phyloP scores from a whole-genome alignment of 1,139 yeast species.

The Arxiozyma slooffiae region DNA sequence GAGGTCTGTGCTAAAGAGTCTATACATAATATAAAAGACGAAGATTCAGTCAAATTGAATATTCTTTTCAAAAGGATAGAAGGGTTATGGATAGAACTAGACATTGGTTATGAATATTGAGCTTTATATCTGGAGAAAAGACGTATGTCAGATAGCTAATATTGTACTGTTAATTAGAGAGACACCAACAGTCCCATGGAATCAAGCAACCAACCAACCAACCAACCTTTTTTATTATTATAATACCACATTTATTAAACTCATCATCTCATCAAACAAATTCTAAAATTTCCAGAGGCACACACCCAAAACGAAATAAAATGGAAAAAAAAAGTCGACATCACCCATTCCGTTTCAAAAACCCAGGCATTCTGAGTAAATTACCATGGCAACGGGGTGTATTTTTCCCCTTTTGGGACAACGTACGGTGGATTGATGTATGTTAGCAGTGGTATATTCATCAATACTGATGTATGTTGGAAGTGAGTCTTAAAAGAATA shows the following conservation, averaged over 20 bases:
- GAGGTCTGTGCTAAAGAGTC: slow-evolving; percentile 71
- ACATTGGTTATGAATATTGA: slow-evolving; percentile 18
- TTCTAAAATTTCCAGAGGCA: too few relatives aligned
- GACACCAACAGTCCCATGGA: background rate
- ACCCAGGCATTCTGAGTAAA: too few relatives aligned
- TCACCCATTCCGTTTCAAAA: background rate
- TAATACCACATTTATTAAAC: background rate
- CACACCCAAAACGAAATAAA: too few relatives aligned
- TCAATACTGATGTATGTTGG: too few relatives aligned
- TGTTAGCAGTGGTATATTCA: too few relatives aligned
- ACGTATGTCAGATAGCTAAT: background rate
- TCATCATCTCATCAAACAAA: background rate
- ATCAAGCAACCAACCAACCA: too few relatives aligned
- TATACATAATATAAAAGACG: slow-evolving; percentile 60
- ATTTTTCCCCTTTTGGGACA: too few relatives aligned
- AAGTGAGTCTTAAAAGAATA: too few relatives aligned
- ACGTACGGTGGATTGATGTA: too few relatives aligned
- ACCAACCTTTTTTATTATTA: background rate
- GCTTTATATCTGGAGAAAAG: background rate
- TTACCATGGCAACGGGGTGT: background rate
- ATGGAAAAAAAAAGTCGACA: too few relatives aligned
- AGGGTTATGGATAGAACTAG: slow-evolving; percentile 42
- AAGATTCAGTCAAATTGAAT: slow-evolving; percentile 55
- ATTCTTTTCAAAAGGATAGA: slow-evolving; percentile 52
- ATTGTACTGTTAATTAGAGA: too few relatives aligned